Conservation (phyloP, 2,329 filamentous ascomycete species). For the Ophiostoma ips region DNA sequence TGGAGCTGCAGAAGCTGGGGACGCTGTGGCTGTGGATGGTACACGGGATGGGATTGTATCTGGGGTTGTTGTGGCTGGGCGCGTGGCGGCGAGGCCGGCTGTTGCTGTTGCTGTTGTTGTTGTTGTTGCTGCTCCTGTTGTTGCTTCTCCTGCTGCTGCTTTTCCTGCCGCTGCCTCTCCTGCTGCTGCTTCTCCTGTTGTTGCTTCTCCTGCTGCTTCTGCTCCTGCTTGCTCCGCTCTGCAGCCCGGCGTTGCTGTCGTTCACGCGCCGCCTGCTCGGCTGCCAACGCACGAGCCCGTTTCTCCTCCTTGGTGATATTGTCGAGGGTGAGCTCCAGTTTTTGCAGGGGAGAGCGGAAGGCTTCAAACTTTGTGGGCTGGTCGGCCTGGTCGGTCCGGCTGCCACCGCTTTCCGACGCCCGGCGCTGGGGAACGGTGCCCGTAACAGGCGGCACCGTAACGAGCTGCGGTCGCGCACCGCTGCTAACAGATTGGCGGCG, state of each 20-base stretch:
- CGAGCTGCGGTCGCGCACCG: constrained; percentile 6
- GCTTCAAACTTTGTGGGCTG: constrained; percentile 53
- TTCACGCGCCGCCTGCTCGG: constrained; percentile 60
- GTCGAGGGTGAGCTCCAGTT: constrained; percentile 77
- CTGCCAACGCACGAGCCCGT: constrained; percentile 68
- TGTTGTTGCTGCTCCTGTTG: background rate
- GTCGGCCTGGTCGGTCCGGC: constrained; percentile 23
- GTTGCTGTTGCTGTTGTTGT: background rate
- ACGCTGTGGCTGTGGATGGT: background rate
- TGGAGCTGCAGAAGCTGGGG: constrained; percentile 7
- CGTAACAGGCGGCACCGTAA: constrained; percentile 6
- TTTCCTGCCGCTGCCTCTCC: background rate
- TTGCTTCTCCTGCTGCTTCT: background rate
- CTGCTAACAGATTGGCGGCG: constrained; percentile 12
- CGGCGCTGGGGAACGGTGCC: constrained; percentile 8
- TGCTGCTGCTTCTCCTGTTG: background rate
- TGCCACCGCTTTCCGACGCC: constrained; percentile 7
- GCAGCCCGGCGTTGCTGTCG: constrained; percentile 27
- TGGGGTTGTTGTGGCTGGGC: background rate
- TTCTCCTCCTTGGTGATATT: constrained; percentile 96
- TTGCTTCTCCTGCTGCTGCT: background rate
- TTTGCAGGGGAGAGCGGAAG: constrained; percentile 82
- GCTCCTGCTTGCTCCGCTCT: constrained; percentile 1
- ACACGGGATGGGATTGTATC: background rate
- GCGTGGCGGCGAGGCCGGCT: background rate